Percentiles rank a stretch among this genome's conserved stretches.
Evolutionary conservation across 2,329 filamentous ascomycete genomes (phyloP).

Genomic region (Cladosporium sp.): DNA sequence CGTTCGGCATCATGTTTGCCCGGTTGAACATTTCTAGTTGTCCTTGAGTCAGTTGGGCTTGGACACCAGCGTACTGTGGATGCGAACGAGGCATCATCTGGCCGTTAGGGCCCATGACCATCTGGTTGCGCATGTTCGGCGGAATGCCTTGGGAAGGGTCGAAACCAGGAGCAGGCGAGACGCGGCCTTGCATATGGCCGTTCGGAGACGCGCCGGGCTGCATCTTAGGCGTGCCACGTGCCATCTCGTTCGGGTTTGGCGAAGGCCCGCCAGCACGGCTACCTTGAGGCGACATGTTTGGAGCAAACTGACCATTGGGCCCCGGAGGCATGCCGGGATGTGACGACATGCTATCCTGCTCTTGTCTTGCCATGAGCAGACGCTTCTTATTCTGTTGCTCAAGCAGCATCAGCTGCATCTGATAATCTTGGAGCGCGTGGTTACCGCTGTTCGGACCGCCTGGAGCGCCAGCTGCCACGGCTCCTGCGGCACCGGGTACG

Average conservation of each 20-base stretch:
- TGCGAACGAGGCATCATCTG: conserved; percentile 67
- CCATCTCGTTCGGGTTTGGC: conserved; percentile 76
- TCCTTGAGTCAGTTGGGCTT: conserved; percentile 50
- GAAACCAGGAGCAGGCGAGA: conserved; percentile 61
- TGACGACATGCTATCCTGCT: conserved; percentile 66
- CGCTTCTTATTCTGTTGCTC: conserved; percentile 88
- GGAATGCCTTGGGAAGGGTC: conserved; percentile 30
- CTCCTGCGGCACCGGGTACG: conserved; percentile 31
- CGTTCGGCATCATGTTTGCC: conserved; percentile 30
- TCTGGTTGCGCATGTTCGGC: conserved; percentile 29
- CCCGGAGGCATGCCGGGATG: conserved; percentile 46
- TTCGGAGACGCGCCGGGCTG: conserved; percentile 70
- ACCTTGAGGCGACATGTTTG: conserved; percentile 68
- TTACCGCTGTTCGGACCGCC: conserved; percentile 61
- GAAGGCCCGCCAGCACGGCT: conserved; percentile 64
- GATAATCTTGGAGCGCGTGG: conserved; percentile 81
- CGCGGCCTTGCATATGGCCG: conserved; percentile 63
- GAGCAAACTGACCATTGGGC: conserved; percentile 47
- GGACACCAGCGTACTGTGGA: conserved; percentile 49
- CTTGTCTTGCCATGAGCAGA: conserved; percentile 77
- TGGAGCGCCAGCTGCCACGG: conserved; percentile 20
- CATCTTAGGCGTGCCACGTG: conserved; percentile 74
- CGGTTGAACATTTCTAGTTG: conserved; percentile 46
- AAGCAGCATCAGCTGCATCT: conserved; percentile 85
- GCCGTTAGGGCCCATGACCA: conserved; percentile 54